Evolutionary conservation across 1,139 yeast genomes (phyloP).

Genomic region (Hanseniaspora uvarum): DNA sequence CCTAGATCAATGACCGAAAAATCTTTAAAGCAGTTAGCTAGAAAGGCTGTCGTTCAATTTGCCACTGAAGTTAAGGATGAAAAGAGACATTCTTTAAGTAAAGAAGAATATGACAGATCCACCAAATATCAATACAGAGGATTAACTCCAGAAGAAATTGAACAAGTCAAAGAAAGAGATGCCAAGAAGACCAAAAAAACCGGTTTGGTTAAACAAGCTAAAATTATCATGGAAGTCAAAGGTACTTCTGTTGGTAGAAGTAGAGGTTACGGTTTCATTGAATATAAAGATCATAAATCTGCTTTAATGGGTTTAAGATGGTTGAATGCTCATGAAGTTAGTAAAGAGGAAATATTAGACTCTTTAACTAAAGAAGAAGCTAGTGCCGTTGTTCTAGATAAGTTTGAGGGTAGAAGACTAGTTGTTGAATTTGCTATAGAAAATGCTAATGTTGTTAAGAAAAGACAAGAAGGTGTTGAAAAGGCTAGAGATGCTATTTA

Average conservation of each 20-base stretch:
- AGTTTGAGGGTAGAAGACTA: conserved; percentile 50
- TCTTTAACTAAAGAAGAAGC: conserved; percentile 65
- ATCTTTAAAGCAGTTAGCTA: conserved; percentile 79
- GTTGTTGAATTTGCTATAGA: conserved; percentile 95
- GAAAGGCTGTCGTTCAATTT: conserved; percentile 89
- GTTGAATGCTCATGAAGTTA: conserved; percentile 87
- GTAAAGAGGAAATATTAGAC: conserved; percentile 55
- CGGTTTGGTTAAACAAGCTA: conserved; percentile 90
- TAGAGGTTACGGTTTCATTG: conserved; percentile 94
- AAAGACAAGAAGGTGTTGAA: conserved; percentile 65
- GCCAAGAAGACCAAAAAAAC: conserved; percentile 59
- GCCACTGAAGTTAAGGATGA: conserved; percentile 80
- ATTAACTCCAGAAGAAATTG: conserved; percentile 40
- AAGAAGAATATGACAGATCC: conserved; percentile 81
- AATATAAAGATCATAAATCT: conserved; percentile 80
- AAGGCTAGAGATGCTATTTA: conserved; percentile 34
- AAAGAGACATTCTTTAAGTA: conserved; percentile 71
- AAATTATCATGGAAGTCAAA: conserved; percentile 83
- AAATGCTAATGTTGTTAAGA: conserved; percentile 82
- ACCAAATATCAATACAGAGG: conserved; percentile 50
- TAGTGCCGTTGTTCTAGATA: conserved; percentile 44
- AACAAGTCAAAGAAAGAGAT: conserved; percentile 27
- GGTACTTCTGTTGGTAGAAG: conserved; percentile 80
- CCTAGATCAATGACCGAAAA: conserved; percentile 88
- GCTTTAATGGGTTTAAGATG: conserved; percentile 96